Conservation (phyloP, 257 asterid genomes). For the Solanum sejunctum region DNA sequence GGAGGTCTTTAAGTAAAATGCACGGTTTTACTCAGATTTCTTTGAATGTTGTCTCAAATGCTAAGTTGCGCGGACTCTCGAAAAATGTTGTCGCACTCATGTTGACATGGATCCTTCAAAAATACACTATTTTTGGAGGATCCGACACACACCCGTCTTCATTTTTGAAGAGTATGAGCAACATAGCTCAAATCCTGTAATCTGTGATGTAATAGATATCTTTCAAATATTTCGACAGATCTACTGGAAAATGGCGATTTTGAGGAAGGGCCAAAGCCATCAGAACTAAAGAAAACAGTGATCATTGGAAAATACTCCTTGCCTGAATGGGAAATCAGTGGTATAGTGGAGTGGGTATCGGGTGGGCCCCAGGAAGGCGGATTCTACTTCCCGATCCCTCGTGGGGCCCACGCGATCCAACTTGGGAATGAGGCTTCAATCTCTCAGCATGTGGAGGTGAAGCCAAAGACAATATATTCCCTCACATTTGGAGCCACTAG, state of each 20-base stretch:
- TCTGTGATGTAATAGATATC: not conserved
- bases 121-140: too few species aligned
- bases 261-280: constrained; percentile 45
- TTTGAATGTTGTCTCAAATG: not conserved
- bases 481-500: constrained; percentile 68
- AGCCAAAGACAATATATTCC: constrained; percentile 18
- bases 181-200: not conserved
- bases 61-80: too few species aligned
- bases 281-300: constrained; percentile 40
- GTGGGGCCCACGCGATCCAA: constrained; percentile 60
- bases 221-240: constrained; percentile 11
- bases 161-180: too few species aligned
- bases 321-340: constrained; percentile 63
- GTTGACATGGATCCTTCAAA: too few species aligned
- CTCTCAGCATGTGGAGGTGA: constrained; percentile 39
- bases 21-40: not conserved
- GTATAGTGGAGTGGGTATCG: constrained; percentile 53
- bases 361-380: constrained; percentile 80
- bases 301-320: constrained; percentile 54
- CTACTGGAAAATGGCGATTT: constrained; percentile 58
- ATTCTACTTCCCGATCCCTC: constrained; percentile 49
- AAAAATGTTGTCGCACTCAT: too few species aligned
- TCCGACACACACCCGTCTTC: too few species aligned
- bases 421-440: constrained; percentile 69
- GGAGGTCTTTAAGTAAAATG: not conserved